Evolutionary conservation across 106 monocot species (phyloP), one percentile per base, ranked within the genome.

Genomic region (Dendrobium nobile): DNA sequence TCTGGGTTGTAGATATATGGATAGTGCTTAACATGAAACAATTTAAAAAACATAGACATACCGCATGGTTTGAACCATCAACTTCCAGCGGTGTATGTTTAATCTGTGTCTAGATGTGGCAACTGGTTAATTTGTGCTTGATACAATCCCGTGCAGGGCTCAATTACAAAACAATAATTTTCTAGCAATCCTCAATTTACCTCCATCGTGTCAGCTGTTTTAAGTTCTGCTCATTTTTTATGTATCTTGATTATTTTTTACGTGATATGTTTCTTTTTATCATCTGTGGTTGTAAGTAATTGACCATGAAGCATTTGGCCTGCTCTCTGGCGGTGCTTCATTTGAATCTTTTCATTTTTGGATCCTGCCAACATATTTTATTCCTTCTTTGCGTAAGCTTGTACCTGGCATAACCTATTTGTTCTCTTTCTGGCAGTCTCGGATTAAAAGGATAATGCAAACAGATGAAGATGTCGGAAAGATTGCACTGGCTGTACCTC

Each of bases 381-480:
- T 70, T 5, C 33, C 11, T 67, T 26, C 27, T 67, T 70, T 70
- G 33, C 15, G 40, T 70, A 70, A 0, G 70, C 4, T 19, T 33
- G 70, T 70, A 15, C 27, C 33, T 70, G 33, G 15, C 70, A 37
- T 16, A 70, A 70, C 37, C 6, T 61, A 22, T 22, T 24, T 61
- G 61, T 43, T 43, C 42, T 41, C 20, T 20, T 74, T 74, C 43
- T 74, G 33, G 42, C 88, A 97, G 97, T 89, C 97, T 44, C 84
- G 97, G 54, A 97, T 97, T 83, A 97, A 97, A 73, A 97, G 94
- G 89, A 97, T 97, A 77, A 97, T 97, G 97, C 97, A 97, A 85
- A 90, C 94, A 77, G 97, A 97, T 81, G 97, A 97, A 77, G 97
- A 97, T 81, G 89, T 97, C 75, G 97, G 97, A 40, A 97, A 97